phyloP scores from a whole-genome alignment of 108 stramenopile genomes.

The Craspedostauros australis region DNA sequence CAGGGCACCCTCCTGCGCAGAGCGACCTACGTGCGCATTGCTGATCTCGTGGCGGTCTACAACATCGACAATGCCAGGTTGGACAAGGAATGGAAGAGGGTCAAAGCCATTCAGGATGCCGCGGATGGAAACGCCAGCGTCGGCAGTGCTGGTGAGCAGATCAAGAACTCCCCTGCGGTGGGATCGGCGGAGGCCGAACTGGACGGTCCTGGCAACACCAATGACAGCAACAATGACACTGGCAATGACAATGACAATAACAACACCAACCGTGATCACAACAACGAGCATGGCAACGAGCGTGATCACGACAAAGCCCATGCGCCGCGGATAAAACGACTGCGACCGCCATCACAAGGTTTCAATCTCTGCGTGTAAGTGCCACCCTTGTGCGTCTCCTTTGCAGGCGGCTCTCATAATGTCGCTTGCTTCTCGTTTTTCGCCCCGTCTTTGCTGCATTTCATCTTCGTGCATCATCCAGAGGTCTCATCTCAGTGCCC shows the following conservation, averaged over 20 bases:
- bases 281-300: too few relatives aligned
- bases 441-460: not conserved
- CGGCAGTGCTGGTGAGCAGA: not conserved
- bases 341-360: constrained; percentile 72
- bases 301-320: constrained; percentile 8
- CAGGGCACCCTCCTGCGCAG: constrained; percentile 29
- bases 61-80: constrained; percentile 51
- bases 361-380: constrained; percentile 85
- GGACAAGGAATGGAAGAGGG: constrained; percentile 42
- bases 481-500: not conserved
- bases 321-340: constrained; percentile 28
- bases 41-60: constrained; percentile 47
- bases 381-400: not conserved
- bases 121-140: not conserved
- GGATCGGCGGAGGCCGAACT: not conserved
- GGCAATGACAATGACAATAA: too few relatives aligned
- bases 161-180: not conserved
- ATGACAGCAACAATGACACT: constrained; percentile 9
- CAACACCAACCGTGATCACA: too few relatives aligned
- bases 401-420: not conserved
- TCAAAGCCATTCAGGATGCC: constrained; percentile 25
- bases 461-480: not conserved
- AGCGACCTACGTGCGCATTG: constrained; percentile 57
- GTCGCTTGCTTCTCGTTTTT: not conserved
- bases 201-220: not conserved